Conservation (phyloP, 371 early-diverging fungal species). For the Dichotomocladium elegans region DNA sequence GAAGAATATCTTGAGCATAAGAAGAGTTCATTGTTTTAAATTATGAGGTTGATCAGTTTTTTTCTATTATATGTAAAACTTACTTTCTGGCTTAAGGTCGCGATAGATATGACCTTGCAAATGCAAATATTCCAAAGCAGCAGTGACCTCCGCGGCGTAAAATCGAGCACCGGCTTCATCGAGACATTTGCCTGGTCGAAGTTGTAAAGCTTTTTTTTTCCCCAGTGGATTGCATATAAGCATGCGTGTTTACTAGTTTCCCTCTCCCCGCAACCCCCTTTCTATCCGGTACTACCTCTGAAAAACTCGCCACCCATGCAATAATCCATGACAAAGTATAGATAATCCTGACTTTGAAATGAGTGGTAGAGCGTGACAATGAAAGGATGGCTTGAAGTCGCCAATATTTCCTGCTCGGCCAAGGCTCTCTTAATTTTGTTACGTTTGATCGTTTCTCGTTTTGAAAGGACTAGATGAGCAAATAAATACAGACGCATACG, state of each 20-base stretch:
- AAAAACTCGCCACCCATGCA: conserved; percentile 98
- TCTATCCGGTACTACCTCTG: conserved; percentile 65
- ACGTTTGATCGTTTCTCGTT: conserved; percentile 92
- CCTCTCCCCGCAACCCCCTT: no score
- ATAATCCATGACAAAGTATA: conserved; percentile 98
- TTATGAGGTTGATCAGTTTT: neutral
- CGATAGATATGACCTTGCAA: conserved; percentile 92
- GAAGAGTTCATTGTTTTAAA: neutral
- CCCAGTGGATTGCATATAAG: neutral
- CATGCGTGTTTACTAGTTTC: no score
- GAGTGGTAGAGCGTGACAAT: conserved; percentile 96
- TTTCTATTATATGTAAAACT: conserved; percentile 17
- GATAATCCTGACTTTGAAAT: conserved; percentile 90
- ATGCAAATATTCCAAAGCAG: conserved; percentile 90
- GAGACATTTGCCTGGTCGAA: conserved; percentile 71
- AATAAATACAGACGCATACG: conserved; percentile 33
- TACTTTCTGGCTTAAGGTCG: conserved; percentile 98
- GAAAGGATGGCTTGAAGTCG: conserved; percentile 94
- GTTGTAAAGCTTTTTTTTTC: conserved; percentile 55
- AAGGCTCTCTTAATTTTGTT: conserved; percentile 94
- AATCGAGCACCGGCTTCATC: conserved; percentile 86
- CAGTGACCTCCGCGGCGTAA: conserved; percentile 94
- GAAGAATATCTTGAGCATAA: conserved; percentile 69
- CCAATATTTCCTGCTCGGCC: conserved; percentile 94
- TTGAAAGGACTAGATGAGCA: conserved; percentile 68